Evolutionary conservation across 2,329 filamentous ascomycete species (phyloP), one percentile per base, ranked within the genome.

Genomic region (Diaporthe caulivora): DNA sequence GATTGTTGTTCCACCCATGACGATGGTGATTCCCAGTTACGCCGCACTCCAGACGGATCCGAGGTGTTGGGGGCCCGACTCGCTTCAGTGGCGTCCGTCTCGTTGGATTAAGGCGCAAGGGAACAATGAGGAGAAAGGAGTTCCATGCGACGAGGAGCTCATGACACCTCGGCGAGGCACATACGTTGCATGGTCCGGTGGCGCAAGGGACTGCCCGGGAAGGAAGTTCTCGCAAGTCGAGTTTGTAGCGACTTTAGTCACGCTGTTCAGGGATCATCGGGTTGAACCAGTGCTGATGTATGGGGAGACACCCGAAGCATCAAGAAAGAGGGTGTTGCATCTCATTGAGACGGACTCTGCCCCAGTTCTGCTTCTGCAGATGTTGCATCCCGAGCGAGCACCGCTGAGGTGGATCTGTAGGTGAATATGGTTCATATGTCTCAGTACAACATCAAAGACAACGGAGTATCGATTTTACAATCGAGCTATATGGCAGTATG

Each of bases 361-460:
- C 7, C 37, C 37, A 40, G 37, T 40, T 10, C 11, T 40, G 7
- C 37, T 40, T 40, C 37, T 40, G 37, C 37, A 40, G 37, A 40
- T 72, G 70, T 40, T 67, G 24, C 70, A 72, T 47, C 70, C 70
- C 10, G 70, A 72, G 51, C 49, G 70, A 21, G 51, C 47, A 13
- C 34, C 70, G 26, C 29, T 72, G 40, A 58, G 40, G 10, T 70
- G 68, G 68, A 57, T 7, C 1, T 31, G 18, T 8, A 57, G 54
- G 31, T 37, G 54, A 57, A 10, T 26, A 34, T 34, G 53, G 15
- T 21, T 3, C 6, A 34, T 31, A 5, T 5, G 15, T 55, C 29
- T 55, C 53, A 34, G 13, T 2, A 55, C 29, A 55, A 55, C 53
- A 55, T 55, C 53, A 40, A 40, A 13, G 6, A 13, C 37, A 40